Evolutionary conservation across 768 basidiomycete genomes (phyloP).

Genomic region (Cystofilobasidium ferigula): DNA sequence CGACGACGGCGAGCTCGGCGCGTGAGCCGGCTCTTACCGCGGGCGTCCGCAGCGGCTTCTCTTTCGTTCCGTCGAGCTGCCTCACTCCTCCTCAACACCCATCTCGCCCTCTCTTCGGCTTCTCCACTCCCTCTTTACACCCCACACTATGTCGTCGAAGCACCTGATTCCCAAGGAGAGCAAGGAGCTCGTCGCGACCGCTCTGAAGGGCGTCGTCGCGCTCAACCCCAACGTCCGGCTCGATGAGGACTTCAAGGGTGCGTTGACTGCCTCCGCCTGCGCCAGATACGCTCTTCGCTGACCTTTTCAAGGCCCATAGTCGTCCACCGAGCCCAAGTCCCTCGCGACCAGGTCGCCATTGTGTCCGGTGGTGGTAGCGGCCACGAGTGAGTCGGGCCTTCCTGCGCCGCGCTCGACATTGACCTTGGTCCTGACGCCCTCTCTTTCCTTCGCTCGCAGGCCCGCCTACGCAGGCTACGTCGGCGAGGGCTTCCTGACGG

Average conservation of each 20-base stretch:
- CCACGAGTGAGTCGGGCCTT: conserved; percentile 7
- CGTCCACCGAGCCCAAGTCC: background rate
- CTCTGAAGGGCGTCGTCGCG: conserved; percentile 54
- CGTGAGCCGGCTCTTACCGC: no score
- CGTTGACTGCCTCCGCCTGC: conserved; percentile 12
- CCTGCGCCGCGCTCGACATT: background rate
- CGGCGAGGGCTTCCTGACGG: conserved; percentile 17
- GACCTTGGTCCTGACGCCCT: background rate
- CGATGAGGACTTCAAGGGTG: conserved; percentile 62
- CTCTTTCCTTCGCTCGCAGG: background rate
- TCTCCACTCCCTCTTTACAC: background rate
- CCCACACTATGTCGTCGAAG: background rate
- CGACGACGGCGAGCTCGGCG: no score
- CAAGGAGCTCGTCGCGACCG: conserved; percentile 58
- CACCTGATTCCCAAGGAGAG: background rate
- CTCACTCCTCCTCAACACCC: background rate
- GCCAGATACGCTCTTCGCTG: background rate
- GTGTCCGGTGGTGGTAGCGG: conserved; percentile 24
- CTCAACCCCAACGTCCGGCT: conserved; percentile 62
- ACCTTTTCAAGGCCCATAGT: conserved; percentile 1
- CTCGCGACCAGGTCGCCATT: conserved; percentile 16
- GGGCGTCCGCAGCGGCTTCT: no score
- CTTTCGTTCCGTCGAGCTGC: no score
- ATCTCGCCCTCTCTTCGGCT: background rate
- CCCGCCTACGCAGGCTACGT: conserved; percentile 20